Conservation (phyloP, 2,329 filamentous ascomycete species). For the Penicillium hesseltinei region DNA sequence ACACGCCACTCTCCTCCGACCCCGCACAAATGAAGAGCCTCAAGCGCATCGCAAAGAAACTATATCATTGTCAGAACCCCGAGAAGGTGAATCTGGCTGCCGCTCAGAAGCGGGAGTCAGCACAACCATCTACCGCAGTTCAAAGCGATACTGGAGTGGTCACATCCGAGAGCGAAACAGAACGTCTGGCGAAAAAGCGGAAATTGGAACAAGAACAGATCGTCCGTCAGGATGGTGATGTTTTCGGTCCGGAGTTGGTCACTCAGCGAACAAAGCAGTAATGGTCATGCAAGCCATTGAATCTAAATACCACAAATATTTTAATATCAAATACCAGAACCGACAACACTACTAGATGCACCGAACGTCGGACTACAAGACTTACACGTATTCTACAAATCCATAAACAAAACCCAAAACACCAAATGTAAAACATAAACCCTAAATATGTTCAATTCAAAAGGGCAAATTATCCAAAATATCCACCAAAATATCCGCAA, state of each 20-base stretch:
- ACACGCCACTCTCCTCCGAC: slow-evolving; percentile 38
- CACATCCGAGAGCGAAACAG: slow-evolving; percentile 37
- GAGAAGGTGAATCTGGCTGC: slow-evolving; percentile 46
- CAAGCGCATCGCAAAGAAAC: slow-evolving; percentile 49
- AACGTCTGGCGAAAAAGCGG: slow-evolving; percentile 42
- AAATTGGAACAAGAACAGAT: slow-evolving; percentile 34
- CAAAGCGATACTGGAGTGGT: slow-evolving; percentile 23
- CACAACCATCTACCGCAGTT: slow-evolving; percentile 24
- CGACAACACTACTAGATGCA: not conserved
- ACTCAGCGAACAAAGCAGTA: slow-evolving; percentile 32
- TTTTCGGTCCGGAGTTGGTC: slow-evolving; percentile 41
- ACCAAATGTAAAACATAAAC: not conserved
- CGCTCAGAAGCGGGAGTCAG: slow-evolving; percentile 42
- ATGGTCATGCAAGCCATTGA: not conserved
- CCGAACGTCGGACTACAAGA: too few relatives aligned
- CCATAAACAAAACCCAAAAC: not conserved
- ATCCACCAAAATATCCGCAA: not conserved
- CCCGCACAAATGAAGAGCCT: slow-evolving; percentile 44
- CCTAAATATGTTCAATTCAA: not conserved
- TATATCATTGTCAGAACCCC: slow-evolving; percentile 50
- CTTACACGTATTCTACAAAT: not conserved
- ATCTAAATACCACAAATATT: not conserved
- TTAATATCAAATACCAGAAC: not conserved
- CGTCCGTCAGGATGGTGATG: slow-evolving; percentile 25
- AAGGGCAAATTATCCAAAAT: not conserved